A percentile compares a stretch with the other conserved stretches of the same genome.
Conservation (phyloP, 768 basidiomycete species). For the Russula vinacea region DNA sequence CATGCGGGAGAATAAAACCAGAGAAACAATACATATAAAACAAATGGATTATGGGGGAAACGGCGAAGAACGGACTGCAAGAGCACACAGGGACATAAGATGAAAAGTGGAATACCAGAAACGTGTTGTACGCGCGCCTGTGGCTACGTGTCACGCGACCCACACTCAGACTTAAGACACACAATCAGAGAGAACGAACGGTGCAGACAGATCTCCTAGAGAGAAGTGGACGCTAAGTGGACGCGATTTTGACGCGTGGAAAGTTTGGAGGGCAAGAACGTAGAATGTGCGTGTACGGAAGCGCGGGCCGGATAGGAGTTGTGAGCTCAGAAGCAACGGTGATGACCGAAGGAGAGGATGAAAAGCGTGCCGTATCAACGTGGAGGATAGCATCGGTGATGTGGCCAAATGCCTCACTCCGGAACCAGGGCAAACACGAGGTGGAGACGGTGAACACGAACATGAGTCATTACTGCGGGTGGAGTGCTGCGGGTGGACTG, state of each 20-base stretch:
- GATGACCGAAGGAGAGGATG: background rate
- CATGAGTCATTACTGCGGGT: background rate
- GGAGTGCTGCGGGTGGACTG: constrained; percentile 9
- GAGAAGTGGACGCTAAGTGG: background rate
- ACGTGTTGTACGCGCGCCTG: background rate
- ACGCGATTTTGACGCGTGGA: background rate
- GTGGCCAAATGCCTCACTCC: background rate
- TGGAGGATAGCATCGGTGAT: constrained; percentile 6
- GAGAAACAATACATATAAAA: background rate
- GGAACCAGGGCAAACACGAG: constrained; percentile 15
- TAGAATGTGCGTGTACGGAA: background rate
- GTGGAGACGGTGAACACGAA: background rate
- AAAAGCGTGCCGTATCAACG: constrained; percentile 3
- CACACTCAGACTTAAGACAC: background rate
- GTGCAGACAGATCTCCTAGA: too few species aligned
- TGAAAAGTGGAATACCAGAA: background rate
- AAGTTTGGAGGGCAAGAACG: background rate
- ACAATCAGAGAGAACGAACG: too few species aligned
- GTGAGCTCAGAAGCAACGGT: constrained; percentile 15
- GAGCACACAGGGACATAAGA: background rate
- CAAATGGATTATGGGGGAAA: background rate
- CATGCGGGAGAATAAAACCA: background rate
- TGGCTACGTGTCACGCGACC: background rate
- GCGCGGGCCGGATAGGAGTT: constrained; percentile 13
- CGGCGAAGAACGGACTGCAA: too few species aligned